Percentiles rank a stretch among this genome's conserved stretches.
phyloP scores from a whole-genome alignment of 257 asterid species.

The Ehretia macrophylla region DNA sequence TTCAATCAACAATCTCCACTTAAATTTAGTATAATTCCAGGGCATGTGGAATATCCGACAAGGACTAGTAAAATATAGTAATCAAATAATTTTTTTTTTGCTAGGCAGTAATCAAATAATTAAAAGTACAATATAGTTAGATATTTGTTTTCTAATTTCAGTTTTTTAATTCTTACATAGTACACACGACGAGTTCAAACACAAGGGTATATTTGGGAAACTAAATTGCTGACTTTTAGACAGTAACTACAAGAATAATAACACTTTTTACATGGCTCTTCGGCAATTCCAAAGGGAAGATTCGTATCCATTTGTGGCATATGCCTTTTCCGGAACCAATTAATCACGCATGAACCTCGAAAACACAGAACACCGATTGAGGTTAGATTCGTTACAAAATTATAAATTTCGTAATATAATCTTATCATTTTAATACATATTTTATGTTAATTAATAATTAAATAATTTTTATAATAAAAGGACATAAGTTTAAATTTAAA shows the following conservation, averaged over 20 bases:
- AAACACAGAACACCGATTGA: slow-evolving; percentile 3
- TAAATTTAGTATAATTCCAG: slow-evolving; percentile 12
- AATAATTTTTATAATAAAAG: too few species aligned
- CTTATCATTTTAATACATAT: too few species aligned
- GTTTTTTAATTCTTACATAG: neutral
- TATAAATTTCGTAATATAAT: too few species aligned
- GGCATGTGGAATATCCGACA: slow-evolving; percentile 14
- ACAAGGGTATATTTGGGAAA: slow-evolving; percentile 10
- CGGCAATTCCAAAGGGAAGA: neutral
- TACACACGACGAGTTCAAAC: neutral
- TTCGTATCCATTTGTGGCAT: slow-evolving; percentile 26
- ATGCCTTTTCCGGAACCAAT: slow-evolving; percentile 2
- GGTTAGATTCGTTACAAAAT: too few species aligned
- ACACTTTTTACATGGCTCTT: neutral
- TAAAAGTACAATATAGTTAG: too few species aligned
- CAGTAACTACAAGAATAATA: neutral
- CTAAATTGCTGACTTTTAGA: neutral
- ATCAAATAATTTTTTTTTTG: too few species aligned
- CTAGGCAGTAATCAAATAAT: too few species aligned
- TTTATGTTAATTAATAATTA: too few species aligned
- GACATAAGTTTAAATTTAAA: too few species aligned
- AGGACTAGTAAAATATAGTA: too few species aligned
- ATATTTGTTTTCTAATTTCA: neutral
- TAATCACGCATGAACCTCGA: neutral
- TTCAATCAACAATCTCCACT: too few species aligned